Conservation (phyloP, 2,329 filamentous ascomycete genomes). For the Penicillium sp. region DNA sequence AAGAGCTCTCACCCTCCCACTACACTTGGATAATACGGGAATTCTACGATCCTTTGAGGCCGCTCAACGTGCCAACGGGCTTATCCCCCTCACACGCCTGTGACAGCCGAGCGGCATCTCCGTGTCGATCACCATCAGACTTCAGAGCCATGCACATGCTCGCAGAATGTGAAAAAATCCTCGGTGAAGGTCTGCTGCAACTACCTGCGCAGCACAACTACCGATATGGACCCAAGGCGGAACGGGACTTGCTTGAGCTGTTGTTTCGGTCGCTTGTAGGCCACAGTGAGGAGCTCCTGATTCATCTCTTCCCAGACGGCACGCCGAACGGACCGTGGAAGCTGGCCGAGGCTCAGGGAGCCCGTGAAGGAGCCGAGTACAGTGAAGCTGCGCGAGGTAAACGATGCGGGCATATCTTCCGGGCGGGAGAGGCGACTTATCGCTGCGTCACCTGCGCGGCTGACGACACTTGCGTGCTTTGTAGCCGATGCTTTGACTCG, state of each 20-base stretch:
- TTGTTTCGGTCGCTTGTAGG: slow-evolving; percentile 85
- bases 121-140: slow-evolving; percentile 10
- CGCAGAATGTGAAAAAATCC: slow-evolving; percentile 63
- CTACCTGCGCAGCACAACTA: slow-evolving; percentile 68
- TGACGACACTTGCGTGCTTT: slow-evolving; percentile 93
- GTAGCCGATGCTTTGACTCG: slow-evolving; percentile 87
- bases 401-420: slow-evolving; percentile 96
- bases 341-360: slow-evolving; percentile 79
- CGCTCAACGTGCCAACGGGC: slow-evolving; percentile 11
- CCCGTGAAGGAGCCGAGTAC: slow-evolving; percentile 91
- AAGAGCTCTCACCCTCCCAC: not conserved
- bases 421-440: slow-evolving; percentile 87
- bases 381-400: slow-evolving; percentile 86
- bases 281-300: slow-evolving; percentile 66
- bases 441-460: slow-evolving; percentile 88
- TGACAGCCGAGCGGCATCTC: slow-evolving; percentile 24
- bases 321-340: slow-evolving; percentile 61
- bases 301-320: slow-evolving; percentile 75
- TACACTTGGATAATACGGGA: slow-evolving; percentile 2
- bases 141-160: slow-evolving; percentile 36
- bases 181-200: slow-evolving; percentile 74
- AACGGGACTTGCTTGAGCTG: slow-evolving; percentile 64
- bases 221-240: slow-evolving; percentile 67
- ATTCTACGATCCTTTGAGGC: slow-evolving; percentile 5
- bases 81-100: slow-evolving; percentile 9